phyloP scores from a whole-genome alignment of 2,329 filamentous ascomycete genomes.

The Cylindrodendrum hubeiense region DNA sequence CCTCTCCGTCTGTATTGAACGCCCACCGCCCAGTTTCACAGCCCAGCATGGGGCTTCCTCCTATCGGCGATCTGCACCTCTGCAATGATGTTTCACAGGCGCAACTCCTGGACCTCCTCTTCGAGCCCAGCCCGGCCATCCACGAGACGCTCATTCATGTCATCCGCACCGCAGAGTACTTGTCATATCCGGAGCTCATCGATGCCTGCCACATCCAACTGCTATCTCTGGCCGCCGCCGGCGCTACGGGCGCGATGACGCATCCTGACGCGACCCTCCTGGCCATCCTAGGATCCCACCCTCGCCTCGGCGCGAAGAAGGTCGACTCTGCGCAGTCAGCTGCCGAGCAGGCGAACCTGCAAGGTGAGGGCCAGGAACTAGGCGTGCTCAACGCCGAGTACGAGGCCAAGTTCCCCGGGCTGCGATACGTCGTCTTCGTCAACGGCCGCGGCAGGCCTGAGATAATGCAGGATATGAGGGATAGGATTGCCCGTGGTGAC shows the following conservation, averaged over 20 bases:
- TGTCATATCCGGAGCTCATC: conserved; percentile 78
- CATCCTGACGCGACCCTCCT: conserved; percentile 66
- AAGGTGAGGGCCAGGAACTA: conserved; percentile 72
- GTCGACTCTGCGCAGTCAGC: conserved; percentile 85
- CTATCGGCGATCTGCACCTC: conserved; percentile 65
- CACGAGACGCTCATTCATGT: conserved; percentile 78
- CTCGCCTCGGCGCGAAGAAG: conserved; percentile 83
- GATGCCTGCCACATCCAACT: conserved; percentile 74
- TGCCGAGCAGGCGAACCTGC: conserved; percentile 85
- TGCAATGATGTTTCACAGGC: conserved; percentile 68
- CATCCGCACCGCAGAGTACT: conserved; percentile 68
- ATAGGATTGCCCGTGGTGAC: conserved; percentile 77
- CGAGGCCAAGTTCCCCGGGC: conserved; percentile 82
- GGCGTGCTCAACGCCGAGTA: conserved; percentile 79
- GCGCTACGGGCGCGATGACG: conserved; percentile 52
- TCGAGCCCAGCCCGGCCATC: conserved; percentile 83
- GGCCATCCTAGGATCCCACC: conserved; percentile 83
- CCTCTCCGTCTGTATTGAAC: background rate
- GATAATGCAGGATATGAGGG: conserved; percentile 86
- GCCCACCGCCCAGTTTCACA: background rate
- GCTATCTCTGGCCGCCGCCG: conserved; percentile 67
- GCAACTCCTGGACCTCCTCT: conserved; percentile 79
- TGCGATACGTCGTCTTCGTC: conserved; percentile 93
- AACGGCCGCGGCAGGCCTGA: conserved; percentile 80
- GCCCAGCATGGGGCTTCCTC: conserved; percentile 61